phyloP scores from a whole-genome alignment of 1,284 basidiomycete species.

The Entoloma clypeatum region DNA sequence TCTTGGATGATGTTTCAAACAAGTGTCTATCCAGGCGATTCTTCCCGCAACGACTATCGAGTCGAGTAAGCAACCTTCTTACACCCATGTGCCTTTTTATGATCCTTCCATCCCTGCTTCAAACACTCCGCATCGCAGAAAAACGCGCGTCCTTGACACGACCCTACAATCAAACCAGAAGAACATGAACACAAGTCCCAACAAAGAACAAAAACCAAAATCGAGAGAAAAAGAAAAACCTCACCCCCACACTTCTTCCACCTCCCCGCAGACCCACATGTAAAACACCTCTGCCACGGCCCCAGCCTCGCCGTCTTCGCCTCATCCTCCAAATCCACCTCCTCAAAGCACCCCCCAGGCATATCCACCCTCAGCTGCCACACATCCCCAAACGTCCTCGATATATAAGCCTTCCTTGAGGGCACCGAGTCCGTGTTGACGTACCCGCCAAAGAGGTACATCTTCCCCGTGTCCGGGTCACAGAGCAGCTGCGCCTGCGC shows the following conservation, averaged over 20 bases:
- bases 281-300: conserved; percentile 42
- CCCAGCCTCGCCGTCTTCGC: conserved; percentile 33
- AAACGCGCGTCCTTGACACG: conserved; percentile 22
- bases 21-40: too few relatives aligned
- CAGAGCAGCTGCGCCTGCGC: conserved; percentile 11
- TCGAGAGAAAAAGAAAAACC: conserved; percentile 10
- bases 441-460: conserved; percentile 36
- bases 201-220: not conserved
- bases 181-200: too few relatives aligned
- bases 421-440: conserved; percentile 32
- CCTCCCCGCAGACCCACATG: conserved; percentile 32
- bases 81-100: conserved; percentile 23
- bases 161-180: too few relatives aligned
- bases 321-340: conserved; percentile 35
- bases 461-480: conserved; percentile 28
- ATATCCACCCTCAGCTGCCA: conserved; percentile 38
- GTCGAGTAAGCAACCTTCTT: too few relatives aligned
- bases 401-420: conserved; percentile 7
- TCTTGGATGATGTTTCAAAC: too few relatives aligned
- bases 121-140: conserved; percentile 26
- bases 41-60: too few relatives aligned
- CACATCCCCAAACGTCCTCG: conserved; percentile 34
- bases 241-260: conserved; percentile 41
- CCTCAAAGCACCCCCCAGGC: conserved; percentile 33
- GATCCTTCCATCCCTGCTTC: conserved; percentile 26